phyloP scores from a whole-genome alignment of 2,329 filamentous ascomycete species.

The Dothistroma septosporum region DNA sequence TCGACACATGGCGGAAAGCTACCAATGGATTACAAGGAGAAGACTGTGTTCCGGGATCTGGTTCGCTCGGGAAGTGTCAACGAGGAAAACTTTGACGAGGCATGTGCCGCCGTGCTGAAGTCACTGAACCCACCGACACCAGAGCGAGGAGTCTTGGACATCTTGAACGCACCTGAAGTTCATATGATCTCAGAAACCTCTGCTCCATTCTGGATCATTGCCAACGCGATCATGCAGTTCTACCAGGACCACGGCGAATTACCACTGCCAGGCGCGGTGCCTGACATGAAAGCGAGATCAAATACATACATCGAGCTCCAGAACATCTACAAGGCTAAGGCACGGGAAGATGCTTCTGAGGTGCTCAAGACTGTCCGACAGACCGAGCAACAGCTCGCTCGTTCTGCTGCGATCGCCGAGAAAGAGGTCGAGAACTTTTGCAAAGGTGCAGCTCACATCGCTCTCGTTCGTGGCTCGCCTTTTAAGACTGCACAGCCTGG shows the following conservation, averaged over 20 bases:
- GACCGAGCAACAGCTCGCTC: constrained; percentile 50
- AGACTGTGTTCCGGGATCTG: constrained; percentile 71
- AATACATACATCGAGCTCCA: constrained; percentile 85
- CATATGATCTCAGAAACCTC: constrained; percentile 44
- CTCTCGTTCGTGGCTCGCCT: constrained; percentile 67
- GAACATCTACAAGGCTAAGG: constrained; percentile 87
- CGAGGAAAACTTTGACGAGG: constrained; percentile 97
- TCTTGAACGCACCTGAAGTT: constrained; percentile 69
- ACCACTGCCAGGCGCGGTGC: constrained; percentile 79
- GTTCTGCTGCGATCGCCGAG: constrained; percentile 50
- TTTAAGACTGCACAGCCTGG: constrained; percentile 48
- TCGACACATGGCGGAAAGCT: constrained; percentile 60
- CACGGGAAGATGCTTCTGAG: constrained; percentile 70
- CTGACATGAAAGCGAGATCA: constrained; percentile 97
- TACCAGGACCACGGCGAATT: constrained; percentile 67
- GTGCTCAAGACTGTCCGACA: constrained; percentile 63
- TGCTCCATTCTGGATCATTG: constrained; percentile 83
- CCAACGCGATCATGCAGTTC: constrained; percentile 72
- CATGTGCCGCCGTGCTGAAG: constrained; percentile 79
- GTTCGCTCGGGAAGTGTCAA: constrained; percentile 68
- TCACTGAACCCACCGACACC: constrained; percentile 68
- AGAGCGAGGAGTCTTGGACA: constrained; percentile 65
- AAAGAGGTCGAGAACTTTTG: constrained; percentile 86
- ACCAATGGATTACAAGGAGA: constrained; percentile 77
- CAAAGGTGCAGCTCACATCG: constrained; percentile 91